Conservation (phyloP, 192 early-diverging fungal genomes). For the Lunasporangiospora selenospora region DNA sequence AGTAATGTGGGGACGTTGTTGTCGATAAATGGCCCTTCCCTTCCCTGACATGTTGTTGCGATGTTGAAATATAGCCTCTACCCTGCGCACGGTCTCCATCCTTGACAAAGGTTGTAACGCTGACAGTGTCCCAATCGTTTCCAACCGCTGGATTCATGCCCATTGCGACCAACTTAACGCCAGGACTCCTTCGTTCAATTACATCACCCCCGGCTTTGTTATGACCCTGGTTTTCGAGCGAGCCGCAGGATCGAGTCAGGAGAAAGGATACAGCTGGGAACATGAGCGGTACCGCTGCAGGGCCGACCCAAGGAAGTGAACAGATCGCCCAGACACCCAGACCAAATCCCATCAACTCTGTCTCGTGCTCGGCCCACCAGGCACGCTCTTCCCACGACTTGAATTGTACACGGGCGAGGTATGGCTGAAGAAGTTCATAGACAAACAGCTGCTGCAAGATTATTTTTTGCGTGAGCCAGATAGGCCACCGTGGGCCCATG, state of each 20-base stretch:
- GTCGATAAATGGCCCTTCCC: too few species aligned
- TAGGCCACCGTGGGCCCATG: conserved; percentile 20
- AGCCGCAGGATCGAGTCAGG: conserved; percentile 33
- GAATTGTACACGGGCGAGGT: conserved; percentile 24
- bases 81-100: too few species aligned
- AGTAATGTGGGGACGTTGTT: too few species aligned
- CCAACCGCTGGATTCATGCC: conserved; percentile 15
- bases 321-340: conserved; percentile 25
- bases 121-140: conserved; percentile 16
- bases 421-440: conserved; percentile 37
- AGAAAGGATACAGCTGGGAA: conserved; percentile 24
- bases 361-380: conserved; percentile 26
- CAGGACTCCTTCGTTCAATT: conserved; percentile 18
- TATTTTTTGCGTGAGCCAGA: conserved; percentile 26
- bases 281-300: conserved; percentile 16
- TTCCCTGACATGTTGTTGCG: too few species aligned
- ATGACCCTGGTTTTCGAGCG: conserved; percentile 26
- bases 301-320: conserved; percentile 22
- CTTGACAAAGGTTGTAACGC: conserved; percentile 18
- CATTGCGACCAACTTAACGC: conserved; percentile 18
- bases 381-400: conserved; percentile 31
- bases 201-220: conserved; percentile 17
- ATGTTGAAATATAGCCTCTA: too few species aligned
- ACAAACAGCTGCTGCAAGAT: conserved; percentile 34
- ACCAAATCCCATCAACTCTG: conserved; percentile 24